These are phyloP conservation scores for Tetracladium maxilliforme DNA, from an alignment of 2,329 filamentous ascomycete species.

Conservation along the genomic window DNA sequence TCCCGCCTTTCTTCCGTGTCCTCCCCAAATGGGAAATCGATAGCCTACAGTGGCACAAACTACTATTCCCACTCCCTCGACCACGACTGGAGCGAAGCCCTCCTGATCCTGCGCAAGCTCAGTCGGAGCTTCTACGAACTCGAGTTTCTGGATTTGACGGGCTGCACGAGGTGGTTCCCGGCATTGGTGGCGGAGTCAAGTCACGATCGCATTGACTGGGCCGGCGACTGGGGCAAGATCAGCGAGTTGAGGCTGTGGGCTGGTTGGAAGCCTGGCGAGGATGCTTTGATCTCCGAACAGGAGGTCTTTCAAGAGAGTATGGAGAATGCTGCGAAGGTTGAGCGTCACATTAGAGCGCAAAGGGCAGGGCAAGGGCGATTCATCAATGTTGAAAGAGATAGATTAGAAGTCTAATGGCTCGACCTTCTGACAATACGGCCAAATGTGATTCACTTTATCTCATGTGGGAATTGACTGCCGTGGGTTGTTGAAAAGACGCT, in stretches of 20 bases:
- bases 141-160: slow-evolving; percentile 46
- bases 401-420: too few relatives aligned
- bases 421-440: too few relatives aligned
- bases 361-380: too few relatives aligned
- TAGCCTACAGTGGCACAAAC: slow-evolving; percentile 39
- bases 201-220: slow-evolving; percentile 32
- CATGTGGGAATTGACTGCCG: too few relatives aligned
- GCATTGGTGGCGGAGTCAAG: slow-evolving; percentile 27
- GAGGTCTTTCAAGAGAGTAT: too few relatives aligned
- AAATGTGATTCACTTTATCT: too few relatives aligned
- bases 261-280: slow-evolving; percentile 23
- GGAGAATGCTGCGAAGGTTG: too few relatives aligned
- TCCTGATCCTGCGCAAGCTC: slow-evolving; percentile 37
- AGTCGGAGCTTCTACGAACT: slow-evolving; percentile 39
- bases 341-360: too few relatives aligned
- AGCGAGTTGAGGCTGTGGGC: slow-evolving; percentile 26
- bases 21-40: slow-evolving; percentile 21
- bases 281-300: slow-evolving; percentile 17
- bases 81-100: slow-evolving; percentile 43
- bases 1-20: slow-evolving; percentile 31
- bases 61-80: slow-evolving; percentile 43
- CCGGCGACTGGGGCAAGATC: slow-evolving; percentile 36
- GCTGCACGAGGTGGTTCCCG: slow-evolving; percentile 38
- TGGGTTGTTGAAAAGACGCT: too few relatives aligned
- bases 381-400: too few relatives aligned